A percentile compares a stretch with the other conserved stretches of the same genome.
phyloP scores from a whole-genome alignment of 2,329 filamentous ascomycete species.

The Hymenotorrendiella dingleyae region DNA sequence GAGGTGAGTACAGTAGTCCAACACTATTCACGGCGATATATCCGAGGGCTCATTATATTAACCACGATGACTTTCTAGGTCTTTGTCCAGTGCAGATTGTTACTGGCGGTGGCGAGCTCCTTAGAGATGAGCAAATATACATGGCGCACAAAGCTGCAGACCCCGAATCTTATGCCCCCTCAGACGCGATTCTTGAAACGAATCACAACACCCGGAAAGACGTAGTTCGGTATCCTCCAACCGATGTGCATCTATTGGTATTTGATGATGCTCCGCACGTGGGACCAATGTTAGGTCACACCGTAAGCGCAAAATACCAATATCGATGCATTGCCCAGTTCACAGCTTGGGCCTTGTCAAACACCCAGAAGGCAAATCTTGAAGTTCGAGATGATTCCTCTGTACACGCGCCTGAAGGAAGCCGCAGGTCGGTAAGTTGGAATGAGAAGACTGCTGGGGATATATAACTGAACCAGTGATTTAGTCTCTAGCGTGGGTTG shows the following conservation, averaged over 20 bases:
- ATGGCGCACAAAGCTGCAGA: conserved; percentile 90
- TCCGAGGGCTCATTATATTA: no score
- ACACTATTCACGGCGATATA: no score
- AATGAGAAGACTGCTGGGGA: background rate
- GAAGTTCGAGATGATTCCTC: conserved; percentile 66
- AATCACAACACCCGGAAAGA: conserved; percentile 42
- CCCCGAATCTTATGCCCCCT: conserved; percentile 65
- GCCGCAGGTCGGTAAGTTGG: background rate
- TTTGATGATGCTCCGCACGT: conserved; percentile 94
- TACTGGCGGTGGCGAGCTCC: conserved; percentile 76
- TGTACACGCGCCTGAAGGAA: background rate
- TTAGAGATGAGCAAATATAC: conserved; percentile 92
- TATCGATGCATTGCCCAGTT: conserved; percentile 87
- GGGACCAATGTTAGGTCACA: conserved; percentile 82
- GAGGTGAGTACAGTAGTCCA: background rate
- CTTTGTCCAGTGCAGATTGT: conserved; percentile 80
- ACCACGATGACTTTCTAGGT: conserved; percentile 36
- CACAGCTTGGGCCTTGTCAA: conserved; percentile 78
- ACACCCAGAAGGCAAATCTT: conserved; percentile 69
- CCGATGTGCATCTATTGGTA: conserved; percentile 84
- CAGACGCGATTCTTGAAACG: conserved; percentile 53
- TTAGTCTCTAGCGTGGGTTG: conserved; percentile 41
- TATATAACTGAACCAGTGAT: background rate
- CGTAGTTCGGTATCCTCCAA: conserved; percentile 65
- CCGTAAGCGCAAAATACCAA: conserved; percentile 87